phyloP scores from a whole-genome alignment of 2,329 filamentous ascomycete species.

The Emergomyces pasteurianus region DNA sequence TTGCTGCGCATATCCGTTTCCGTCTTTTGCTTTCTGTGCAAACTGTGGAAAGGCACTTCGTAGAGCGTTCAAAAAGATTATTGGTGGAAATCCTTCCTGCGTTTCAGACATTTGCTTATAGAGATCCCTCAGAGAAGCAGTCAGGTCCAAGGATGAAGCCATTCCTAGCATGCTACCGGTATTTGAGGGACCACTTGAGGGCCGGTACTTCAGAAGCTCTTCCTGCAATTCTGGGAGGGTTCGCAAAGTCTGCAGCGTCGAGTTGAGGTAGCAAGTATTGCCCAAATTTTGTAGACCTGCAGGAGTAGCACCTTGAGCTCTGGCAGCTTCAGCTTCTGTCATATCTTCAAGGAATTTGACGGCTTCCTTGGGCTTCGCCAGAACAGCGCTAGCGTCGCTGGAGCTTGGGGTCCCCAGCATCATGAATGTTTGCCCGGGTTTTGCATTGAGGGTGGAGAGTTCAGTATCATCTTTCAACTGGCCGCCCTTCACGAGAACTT shows the following conservation, averaged over 20 bases:
- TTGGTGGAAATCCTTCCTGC: conserved; percentile 72
- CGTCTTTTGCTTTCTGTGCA: conserved; percentile 72
- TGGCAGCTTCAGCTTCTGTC: conserved; percentile 84
- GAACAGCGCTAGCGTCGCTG: conserved; percentile 44
- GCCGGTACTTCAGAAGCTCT: conserved; percentile 54
- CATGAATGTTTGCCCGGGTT: conserved; percentile 78
- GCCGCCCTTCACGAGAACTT: conserved; percentile 85
- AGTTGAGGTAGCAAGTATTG: conserved; percentile 98
- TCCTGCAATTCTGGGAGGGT: conserved; percentile 84
- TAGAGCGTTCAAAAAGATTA: conserved; percentile 70
- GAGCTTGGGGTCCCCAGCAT: conserved; percentile 87
- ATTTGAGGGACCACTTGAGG: conserved; percentile 14
- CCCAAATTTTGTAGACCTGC: conserved; percentile 84
- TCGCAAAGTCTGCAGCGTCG: conserved; percentile 82
- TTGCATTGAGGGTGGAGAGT: conserved; percentile 71
- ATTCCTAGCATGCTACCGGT: conserved; percentile 43
- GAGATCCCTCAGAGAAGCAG: conserved; percentile 63
- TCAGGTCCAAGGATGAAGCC: conserved; percentile 55
- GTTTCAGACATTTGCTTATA: conserved; percentile 86
- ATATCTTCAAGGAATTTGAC: conserved; percentile 94
- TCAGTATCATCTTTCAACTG: conserved; percentile 93
- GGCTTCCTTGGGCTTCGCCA: conserved; percentile 61
- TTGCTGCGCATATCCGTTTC: conserved; percentile 85
- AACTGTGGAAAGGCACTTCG: conserved; percentile 81
- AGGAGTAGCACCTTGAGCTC: conserved; percentile 70